A percentile compares a stretch with the other conserved stretches of the same genome.
Conservation (phyloP, 805 yeast genomes). For the Candida insectalens region DNA sequence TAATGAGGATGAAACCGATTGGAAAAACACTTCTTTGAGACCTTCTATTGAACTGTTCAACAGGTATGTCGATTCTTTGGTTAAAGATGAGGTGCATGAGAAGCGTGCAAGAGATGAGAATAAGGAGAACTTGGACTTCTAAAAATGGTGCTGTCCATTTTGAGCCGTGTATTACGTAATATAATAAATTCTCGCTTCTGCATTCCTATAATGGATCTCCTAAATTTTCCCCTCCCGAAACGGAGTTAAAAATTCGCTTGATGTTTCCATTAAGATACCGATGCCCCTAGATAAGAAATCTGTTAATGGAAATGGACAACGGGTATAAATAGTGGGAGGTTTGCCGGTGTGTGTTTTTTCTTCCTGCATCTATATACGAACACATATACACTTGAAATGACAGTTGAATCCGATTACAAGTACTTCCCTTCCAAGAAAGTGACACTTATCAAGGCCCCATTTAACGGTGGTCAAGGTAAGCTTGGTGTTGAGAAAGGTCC, state of each 20-base stretch:
- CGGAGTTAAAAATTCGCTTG: too few relatives aligned
- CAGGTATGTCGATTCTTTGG: slow-evolving; percentile 46
- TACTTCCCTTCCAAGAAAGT: slow-evolving; percentile 45
- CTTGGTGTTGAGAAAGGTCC: slow-evolving; percentile 95
- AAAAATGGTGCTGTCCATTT: neutral
- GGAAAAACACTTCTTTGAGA: slow-evolving; percentile 58
- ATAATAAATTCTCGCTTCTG: neutral
- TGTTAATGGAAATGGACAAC: too few relatives aligned
- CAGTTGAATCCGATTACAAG: slow-evolving; percentile 29
- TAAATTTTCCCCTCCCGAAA: too few relatives aligned
- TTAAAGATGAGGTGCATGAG: slow-evolving; percentile 42
- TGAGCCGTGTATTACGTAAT: too few relatives aligned
- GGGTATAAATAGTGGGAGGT: too few relatives aligned
- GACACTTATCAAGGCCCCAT: slow-evolving; percentile 81
- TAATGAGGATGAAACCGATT: slow-evolving; percentile 50
- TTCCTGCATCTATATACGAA: too few relatives aligned
- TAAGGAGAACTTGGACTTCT: slow-evolving; percentile 17
- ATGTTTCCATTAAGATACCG: too few relatives aligned
- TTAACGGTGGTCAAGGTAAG: slow-evolving; percentile 92
- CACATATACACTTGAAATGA: slow-evolving; percentile 2
- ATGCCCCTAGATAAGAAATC: too few relatives aligned
- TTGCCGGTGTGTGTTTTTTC: too few relatives aligned
- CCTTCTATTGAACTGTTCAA: slow-evolving; percentile 63
- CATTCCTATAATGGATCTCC: neutral
- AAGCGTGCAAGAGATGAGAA: slow-evolving; percentile 24